Base-by-base conservation (phyloP, 2,329 filamentous ascomycete genomes). In the Pezicula carpinea region DNA sequence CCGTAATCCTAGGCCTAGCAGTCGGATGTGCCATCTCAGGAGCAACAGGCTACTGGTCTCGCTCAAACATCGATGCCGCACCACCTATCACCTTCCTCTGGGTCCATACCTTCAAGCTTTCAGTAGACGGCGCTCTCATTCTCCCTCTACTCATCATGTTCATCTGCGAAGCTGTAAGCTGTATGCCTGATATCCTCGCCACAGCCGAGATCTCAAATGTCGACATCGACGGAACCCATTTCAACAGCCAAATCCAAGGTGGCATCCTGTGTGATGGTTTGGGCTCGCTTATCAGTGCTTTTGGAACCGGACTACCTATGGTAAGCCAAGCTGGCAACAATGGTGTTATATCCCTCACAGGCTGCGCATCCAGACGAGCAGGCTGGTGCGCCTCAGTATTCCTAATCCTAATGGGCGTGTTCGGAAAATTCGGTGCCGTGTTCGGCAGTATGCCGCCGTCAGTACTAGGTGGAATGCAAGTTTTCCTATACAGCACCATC, bases 291-390 rank as follows among this genome's bases (percentile, higher is more conserved):
- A 56, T 85, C 32, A 77, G 77, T 26, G 80, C 77, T 1, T 73
- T 87, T 31, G 79, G 76, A 61, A 87, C 83, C 6, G 83, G 84
- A 52, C 82, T 79, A 0, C 82, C 83, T 5, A 84, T 86, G 80
- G 79, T 76, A 2, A 80, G 78, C 0, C 85, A 85, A 55, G 82
- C 82, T 0, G 81, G 83, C 56, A 85, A 86, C 66, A 85, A 85
- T 61, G 82, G 81, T 53, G 82, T 84, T 48, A 85, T 85, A 48
- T 77, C 80, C 0, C 66, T 87, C 35, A 87, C 83, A 0, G 75
- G 81, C 21, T 87, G 83, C 55, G 83, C 83, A 1, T 85, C 83
- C 59, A 74, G 83, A 44, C 80, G 80, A 41, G 83, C 83, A 3
- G 83, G 83, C 1, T 86, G 83, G 66, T 80, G 75, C 49, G 79